phyloP scores from a whole-genome alignment of 768 basidiomycete genomes.

The Russula vinacea region DNA sequence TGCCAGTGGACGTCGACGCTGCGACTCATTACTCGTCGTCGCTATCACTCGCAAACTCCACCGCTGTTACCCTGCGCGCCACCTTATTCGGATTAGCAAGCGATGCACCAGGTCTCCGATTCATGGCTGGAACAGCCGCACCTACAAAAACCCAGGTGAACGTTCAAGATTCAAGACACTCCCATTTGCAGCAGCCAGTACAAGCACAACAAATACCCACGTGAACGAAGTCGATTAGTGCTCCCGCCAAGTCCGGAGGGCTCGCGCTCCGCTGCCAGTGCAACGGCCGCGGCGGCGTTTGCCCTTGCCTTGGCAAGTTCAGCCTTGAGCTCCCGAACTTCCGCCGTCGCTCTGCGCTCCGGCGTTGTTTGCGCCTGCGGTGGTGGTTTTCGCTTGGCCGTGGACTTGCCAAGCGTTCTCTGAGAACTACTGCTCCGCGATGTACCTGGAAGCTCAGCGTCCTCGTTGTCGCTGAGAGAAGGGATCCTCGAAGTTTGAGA shows the following conservation, averaged over 20 bases:
- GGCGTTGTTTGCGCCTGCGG: not conserved
- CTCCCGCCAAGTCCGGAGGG: conserved; percentile 12
- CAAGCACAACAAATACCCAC: conserved; percentile 1
- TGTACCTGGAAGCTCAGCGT: no score
- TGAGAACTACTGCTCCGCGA: not conserved
- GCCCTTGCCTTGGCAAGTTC: conserved; percentile 19
- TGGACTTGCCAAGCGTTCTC: not conserved
- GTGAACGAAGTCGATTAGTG: conserved; percentile 16
- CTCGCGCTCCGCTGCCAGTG: conserved; percentile 19
- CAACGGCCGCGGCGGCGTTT: conserved; percentile 8
- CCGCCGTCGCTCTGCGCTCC: conserved; percentile 4
- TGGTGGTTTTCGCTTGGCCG: not conserved
- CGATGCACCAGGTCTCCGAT: conserved; percentile 20
- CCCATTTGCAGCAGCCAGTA: not conserved
- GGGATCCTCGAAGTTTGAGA: not conserved
- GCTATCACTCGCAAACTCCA: conserved; percentile 24
- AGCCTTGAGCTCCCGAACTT: conserved; percentile 16
- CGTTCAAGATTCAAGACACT: not conserved
- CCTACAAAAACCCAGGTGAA: conserved; percentile 1
- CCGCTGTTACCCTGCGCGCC: conserved; percentile 18
- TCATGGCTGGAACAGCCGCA: conserved; percentile 2
- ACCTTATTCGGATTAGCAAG: conserved; percentile 25
- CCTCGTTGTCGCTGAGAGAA: not conserved
- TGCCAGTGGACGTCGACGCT: no score
- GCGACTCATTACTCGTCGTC: conserved; percentile 5